Evolutionary conservation across 139 green algal species (phyloP).

Genomic region (Tetradesmus lagerheimii): DNA sequence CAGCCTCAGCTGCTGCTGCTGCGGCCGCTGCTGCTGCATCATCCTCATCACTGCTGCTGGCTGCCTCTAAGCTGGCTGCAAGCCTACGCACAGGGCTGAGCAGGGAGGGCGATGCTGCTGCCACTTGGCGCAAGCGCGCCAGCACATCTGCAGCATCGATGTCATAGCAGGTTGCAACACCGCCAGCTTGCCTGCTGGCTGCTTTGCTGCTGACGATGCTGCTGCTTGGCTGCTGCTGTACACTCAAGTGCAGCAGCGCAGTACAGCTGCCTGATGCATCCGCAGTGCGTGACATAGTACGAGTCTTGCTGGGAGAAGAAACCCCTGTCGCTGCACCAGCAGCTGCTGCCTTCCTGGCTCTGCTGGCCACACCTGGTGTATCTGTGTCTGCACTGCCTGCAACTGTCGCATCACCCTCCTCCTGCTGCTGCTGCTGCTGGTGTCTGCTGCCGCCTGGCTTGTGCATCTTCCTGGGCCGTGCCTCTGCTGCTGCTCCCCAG

Average conservation of each 20-base stretch:
- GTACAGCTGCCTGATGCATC: not conserved
- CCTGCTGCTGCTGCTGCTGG: not conserved
- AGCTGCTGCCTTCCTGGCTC: not conserved
- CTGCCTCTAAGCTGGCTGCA: not conserved
- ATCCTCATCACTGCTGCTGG: not conserved
- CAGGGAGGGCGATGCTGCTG: not conserved
- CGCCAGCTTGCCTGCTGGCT: not conserved
- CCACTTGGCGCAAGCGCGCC: not conserved
- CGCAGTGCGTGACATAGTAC: too few relatives aligned
- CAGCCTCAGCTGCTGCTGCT: not conserved
- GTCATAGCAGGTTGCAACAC: not conserved
- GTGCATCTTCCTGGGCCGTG: not conserved
- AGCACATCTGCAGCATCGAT: not conserved
- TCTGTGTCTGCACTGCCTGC: not conserved
- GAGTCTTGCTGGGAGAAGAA: too few relatives aligned
- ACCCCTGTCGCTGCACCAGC: too few relatives aligned
- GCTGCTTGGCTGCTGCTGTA: not conserved
- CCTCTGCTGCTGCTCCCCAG: not conserved
- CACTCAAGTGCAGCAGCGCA: not conserved
- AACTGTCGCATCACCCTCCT: not conserved
- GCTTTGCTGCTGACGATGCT: not conserved
- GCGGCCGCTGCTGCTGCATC: not conserved
- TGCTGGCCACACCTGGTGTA: not conserved
- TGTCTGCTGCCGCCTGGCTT: not conserved
- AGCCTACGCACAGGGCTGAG: not conserved